A percentile compares a stretch with the other conserved stretches of the same genome.
These are phyloP conservation scores for Phytophthora megakarya DNA, from an alignment of 352 stramenopile genomes.

Conservation along the genomic window DNA sequence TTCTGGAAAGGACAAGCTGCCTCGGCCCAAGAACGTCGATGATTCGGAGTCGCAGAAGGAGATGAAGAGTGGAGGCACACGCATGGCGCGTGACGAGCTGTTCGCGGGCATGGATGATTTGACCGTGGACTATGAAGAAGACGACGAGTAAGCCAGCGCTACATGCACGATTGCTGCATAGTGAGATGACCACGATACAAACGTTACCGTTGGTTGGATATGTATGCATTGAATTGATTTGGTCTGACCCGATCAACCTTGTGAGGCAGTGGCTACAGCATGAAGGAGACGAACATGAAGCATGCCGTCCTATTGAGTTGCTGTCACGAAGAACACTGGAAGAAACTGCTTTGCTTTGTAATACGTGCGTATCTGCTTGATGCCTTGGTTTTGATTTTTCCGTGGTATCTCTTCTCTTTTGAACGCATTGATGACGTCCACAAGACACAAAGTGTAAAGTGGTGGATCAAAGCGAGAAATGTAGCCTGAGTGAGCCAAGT, in stretches of 20 bases:
- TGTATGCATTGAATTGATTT: conserved; percentile 40
- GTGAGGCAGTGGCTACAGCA: conserved; percentile 21
- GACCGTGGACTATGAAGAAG: conserved; percentile 84
- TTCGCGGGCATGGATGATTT: conserved; percentile 79
- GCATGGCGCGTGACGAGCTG: conserved; percentile 41
- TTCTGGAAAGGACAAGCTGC: conserved; percentile 26
- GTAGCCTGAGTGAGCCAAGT: conserved; percentile 22
- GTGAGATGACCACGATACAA: conserved; percentile 10
- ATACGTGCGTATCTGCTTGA: conserved; percentile 51
- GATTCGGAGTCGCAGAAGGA: conserved; percentile 39
- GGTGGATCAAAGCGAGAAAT: conserved; percentile 2
- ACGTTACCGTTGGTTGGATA: conserved; percentile 28
- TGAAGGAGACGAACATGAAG: conserved; percentile 23
- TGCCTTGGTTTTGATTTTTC: conserved; percentile 38
- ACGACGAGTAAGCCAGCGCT: conserved; percentile 52
- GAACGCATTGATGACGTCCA: conserved; percentile 24
- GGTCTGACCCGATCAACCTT: conserved; percentile 17
- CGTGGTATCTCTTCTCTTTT: conserved; percentile 30
- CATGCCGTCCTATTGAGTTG: conserved; percentile 17
- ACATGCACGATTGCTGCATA: conserved; percentile 23
- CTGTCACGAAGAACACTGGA: conserved; percentile 21
- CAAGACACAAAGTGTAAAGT: conserved; percentile 24
- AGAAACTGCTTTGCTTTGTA: conserved; percentile 45
- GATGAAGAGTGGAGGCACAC: conserved; percentile 34
- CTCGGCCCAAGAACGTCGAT: conserved; percentile 34